Evolutionary conservation across 208 protist genomes (phyloP).

Genomic region (Leishmania arabica): DNA sequence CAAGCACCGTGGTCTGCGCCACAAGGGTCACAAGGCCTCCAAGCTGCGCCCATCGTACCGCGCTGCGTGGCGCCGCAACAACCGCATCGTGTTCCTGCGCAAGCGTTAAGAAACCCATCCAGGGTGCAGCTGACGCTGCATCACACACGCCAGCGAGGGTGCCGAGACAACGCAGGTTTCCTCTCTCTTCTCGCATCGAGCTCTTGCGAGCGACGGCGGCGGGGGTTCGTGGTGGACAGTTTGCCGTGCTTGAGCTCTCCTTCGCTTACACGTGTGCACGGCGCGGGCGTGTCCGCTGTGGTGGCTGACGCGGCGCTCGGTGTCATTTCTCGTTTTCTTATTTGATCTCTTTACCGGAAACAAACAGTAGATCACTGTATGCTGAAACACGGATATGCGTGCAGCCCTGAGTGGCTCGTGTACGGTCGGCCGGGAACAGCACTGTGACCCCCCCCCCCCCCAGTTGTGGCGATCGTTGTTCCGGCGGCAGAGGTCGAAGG

Average conservation of each 20-base stretch:
- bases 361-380: neutral
- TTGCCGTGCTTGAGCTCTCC: neutral
- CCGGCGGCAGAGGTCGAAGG: neutral
- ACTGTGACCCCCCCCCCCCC: too few relatives aligned
- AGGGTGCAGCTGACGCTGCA: neutral
- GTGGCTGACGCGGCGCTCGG: neutral
- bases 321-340: neutral
- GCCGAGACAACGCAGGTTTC: neutral
- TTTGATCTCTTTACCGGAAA: neutral
- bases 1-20: conserved; percentile 95
- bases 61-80: conserved; percentile 98
- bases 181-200: neutral
- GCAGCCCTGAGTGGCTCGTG: neutral
- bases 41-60: conserved; percentile 96
- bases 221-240: neutral
- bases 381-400: neutral
- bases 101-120: conserved; percentile 65
- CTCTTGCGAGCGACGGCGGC: neutral
- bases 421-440: neutral
- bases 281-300: neutral
- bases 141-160: neutral
- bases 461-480: neutral
- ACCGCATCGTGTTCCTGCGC: conserved; percentile 95
- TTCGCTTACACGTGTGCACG: neutral
- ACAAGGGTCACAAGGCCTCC: conserved; percentile 95